A percentile compares a stretch with the other conserved stretches of the same genome.
Conservation (phyloP, 1,139 yeast species). For the Saccharomyces uvarum region DNA sequence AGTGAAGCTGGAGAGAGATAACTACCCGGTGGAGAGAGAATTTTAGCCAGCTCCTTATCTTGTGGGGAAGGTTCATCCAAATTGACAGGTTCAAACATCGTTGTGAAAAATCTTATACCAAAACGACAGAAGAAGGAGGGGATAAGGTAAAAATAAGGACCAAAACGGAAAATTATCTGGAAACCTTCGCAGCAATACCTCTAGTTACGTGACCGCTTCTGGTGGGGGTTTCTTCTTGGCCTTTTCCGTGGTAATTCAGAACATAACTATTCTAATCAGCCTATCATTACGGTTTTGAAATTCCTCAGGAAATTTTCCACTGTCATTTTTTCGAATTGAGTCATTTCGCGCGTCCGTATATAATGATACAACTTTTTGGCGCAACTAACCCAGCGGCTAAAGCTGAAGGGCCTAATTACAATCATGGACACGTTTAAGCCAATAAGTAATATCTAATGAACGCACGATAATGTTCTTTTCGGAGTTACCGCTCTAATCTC, state of each 20-base stretch:
- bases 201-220: conserved; percentile 2
- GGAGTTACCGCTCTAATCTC: background rate
- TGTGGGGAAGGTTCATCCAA: conserved; percentile 6
- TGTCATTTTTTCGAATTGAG: background rate
- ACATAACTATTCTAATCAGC: conserved; percentile 4
- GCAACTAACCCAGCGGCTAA: background rate
- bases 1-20: conserved; percentile 19
- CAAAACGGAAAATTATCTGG: background rate
- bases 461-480: background rate
- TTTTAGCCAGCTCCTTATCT: conserved; percentile 8
- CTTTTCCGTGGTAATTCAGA: conserved; percentile 1
- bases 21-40: conserved; percentile 13
- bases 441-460: background rate
- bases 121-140: background rate
- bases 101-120: background rate
- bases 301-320: conserved; percentile 20
- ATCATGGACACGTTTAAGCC: background rate
- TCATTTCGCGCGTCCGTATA: background rate
- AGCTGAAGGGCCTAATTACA: background rate
- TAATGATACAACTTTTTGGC: background rate
- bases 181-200: background rate
- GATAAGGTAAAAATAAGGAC: background rate
- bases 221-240: conserved; percentile 2
- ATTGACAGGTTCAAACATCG: conserved; percentile 1
- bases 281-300: conserved; percentile 8